phyloP scores from a whole-genome alignment of 2,329 filamentous ascomycete species.

The Aspergillus thermomutatus region DNA sequence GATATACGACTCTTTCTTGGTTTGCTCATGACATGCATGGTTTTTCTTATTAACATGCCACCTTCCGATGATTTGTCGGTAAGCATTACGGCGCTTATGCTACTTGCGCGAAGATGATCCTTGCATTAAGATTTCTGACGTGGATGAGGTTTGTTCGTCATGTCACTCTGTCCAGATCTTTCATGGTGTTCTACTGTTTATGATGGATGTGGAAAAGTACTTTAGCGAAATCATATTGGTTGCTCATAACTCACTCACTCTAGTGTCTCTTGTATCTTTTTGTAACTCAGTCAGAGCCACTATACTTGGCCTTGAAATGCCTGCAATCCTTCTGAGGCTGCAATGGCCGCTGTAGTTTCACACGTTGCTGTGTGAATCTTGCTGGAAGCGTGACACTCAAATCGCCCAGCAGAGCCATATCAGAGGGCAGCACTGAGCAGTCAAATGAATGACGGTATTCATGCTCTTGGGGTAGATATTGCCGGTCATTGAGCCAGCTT shows the following conservation, averaged over 20 bases:
- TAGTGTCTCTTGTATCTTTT: neutral
- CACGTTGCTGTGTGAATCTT: neutral
- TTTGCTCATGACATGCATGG: slow-evolving; percentile 22
- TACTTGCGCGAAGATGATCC: neutral
- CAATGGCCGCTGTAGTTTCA: neutral
- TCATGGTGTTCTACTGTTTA: neutral
- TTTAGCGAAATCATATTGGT: neutral
- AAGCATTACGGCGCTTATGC: slow-evolving; percentile 6
- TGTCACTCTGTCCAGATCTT: neutral
- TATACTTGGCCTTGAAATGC: neutral
- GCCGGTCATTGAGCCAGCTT: neutral
- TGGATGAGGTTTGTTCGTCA: neutral
- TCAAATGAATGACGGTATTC: neutral
- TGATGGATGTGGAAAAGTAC: neutral
- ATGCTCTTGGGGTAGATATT: too few relatives aligned
- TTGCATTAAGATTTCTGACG: neutral
- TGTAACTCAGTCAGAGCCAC: neutral
- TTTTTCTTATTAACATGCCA: slow-evolving; percentile 4
- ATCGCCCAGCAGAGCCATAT: neutral
- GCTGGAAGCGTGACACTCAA: neutral
- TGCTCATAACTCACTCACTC: neutral
- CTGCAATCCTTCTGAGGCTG: neutral
- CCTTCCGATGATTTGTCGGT: neutral
- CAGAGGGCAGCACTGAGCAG: neutral
- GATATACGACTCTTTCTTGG: slow-evolving; percentile 17